phyloP scores from a whole-genome alignment of 2,329 filamentous ascomycete species.

The Xylariales sp. region DNA sequence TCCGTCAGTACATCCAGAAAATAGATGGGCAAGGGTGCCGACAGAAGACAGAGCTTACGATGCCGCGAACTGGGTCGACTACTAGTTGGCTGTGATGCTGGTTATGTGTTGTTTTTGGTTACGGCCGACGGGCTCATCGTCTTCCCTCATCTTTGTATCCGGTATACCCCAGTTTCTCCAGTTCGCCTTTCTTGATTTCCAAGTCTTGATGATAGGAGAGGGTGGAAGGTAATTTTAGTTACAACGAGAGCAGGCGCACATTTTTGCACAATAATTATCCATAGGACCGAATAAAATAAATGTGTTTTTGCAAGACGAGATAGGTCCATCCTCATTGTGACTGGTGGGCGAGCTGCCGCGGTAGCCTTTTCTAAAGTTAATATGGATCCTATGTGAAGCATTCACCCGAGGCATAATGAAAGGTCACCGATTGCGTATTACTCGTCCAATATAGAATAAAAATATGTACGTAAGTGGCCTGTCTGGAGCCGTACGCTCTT shows the following conservation, averaged over 20 bases:
- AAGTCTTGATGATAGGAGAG: background rate
- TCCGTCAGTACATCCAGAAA: slow-evolving; percentile 41
- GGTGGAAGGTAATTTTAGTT: background rate
- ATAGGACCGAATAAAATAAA: background rate
- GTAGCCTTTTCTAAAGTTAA: background rate
- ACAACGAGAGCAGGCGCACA: background rate
- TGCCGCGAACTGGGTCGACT: background rate
- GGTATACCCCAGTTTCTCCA: background rate
- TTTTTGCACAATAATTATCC: background rate
- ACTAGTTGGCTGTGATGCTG: background rate
- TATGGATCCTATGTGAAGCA: background rate
- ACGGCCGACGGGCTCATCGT: background rate
- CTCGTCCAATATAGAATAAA: background rate
- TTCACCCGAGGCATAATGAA: background rate
- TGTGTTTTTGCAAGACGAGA: background rate
- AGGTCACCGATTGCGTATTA: background rate
- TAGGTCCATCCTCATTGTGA: background rate
- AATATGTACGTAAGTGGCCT: background rate
- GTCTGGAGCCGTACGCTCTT: background rate
- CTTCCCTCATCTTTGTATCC: background rate
- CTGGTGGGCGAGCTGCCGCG: background rate
- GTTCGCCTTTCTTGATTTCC: background rate
- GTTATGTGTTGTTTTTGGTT: background rate
- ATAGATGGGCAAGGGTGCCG: background rate
- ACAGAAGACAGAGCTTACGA: background rate